A percentile compares a stretch with the other conserved stretches of the same genome.
Conservation (phyloP, 2,329 filamentous ascomycete genomes). For the Colletotrichum somersetense region DNA sequence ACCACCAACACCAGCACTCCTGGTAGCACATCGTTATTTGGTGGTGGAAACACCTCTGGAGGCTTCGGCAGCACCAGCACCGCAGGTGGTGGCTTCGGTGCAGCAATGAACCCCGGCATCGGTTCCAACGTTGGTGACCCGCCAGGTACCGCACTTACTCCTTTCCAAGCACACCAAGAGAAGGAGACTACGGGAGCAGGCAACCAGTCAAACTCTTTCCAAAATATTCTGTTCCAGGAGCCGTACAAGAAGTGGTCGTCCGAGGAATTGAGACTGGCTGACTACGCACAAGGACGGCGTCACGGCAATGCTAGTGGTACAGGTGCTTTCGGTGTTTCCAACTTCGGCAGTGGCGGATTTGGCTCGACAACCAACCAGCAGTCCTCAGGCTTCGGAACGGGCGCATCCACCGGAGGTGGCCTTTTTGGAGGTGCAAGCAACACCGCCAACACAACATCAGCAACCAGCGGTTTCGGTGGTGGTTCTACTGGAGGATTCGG, state of each 20-base stretch:
- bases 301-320: conserved; percentile 87
- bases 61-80: conserved; percentile 52
- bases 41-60: conserved; percentile 51
- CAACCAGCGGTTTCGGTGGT: conserved; percentile 42
- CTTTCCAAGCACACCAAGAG: conserved; percentile 78
- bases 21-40: conserved; percentile 61
- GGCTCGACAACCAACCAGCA: conserved; percentile 54
- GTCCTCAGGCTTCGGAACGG: conserved; percentile 57
- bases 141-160: conserved; percentile 76
- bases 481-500: conserved; percentile 55
- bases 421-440: conserved; percentile 55
- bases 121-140: conserved; percentile 67
- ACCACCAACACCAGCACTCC: conserved; percentile 55
- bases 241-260: conserved; percentile 91
- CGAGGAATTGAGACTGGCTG: conserved; percentile 85
- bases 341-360: conserved; percentile 63
- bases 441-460: conserved; percentile 35
- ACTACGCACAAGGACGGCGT: conserved; percentile 89
- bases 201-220: conserved; percentile 74
- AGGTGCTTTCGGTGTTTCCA: conserved; percentile 82
- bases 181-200: conserved; percentile 74
- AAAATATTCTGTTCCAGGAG: conserved; percentile 83
- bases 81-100: conserved; percentile 56
- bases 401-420: conserved; percentile 48
- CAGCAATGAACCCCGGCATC: conserved; percentile 62